These are phyloP conservation scores for Cladophialophora exuberans DNA, from an alignment of 2,329 filamentous ascomycete species.

Conservation along the genomic window DNA sequence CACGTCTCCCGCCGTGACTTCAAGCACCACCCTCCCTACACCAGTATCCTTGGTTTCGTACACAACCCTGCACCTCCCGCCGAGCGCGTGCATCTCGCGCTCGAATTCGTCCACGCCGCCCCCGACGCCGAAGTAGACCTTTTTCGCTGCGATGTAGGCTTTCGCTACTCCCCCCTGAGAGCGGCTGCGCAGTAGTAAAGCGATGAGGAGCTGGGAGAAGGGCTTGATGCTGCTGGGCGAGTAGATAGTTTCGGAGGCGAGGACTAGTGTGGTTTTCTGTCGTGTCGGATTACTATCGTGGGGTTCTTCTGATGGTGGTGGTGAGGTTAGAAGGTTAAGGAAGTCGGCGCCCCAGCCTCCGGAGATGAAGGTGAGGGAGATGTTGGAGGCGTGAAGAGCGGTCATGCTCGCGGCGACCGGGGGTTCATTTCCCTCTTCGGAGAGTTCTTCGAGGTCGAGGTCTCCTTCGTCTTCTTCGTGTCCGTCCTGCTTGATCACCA, in stretches of 20 bases:
- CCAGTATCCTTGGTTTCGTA: constrained; percentile 47
- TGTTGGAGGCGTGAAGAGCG: constrained; percentile 45
- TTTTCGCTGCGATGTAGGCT: constrained; percentile 65
- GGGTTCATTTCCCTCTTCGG: constrained; percentile 49
- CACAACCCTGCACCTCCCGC: constrained; percentile 29
- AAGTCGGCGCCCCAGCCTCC: constrained; percentile 60
- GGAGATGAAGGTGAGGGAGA: constrained; percentile 60
- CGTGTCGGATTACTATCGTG: background rate
- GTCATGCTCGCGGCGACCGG: constrained; percentile 52
- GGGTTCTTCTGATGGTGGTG: constrained; percentile 17
- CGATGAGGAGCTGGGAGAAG: constrained; percentile 60
- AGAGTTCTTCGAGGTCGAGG: constrained; percentile 27
- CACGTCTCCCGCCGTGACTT: constrained; percentile 35
- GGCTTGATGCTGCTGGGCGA: constrained; percentile 56
- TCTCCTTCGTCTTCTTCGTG: constrained; percentile 44
- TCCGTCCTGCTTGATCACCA: no score
- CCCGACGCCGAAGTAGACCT: constrained; percentile 69
- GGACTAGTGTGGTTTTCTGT: constrained; percentile 44
- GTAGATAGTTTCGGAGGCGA: constrained; percentile 69
- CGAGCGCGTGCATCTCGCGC: constrained; percentile 29
- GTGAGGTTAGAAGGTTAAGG: constrained; percentile 45
- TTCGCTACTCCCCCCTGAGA: constrained; percentile 36
- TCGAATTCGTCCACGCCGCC: constrained; percentile 66
- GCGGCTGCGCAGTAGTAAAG: constrained; percentile 48
- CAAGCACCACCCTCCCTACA: constrained; percentile 48